Percentiles rank a stretch among this genome's conserved stretches.
Conservation (phyloP, 331 rosid species). For the Saraca asoca region DNA sequence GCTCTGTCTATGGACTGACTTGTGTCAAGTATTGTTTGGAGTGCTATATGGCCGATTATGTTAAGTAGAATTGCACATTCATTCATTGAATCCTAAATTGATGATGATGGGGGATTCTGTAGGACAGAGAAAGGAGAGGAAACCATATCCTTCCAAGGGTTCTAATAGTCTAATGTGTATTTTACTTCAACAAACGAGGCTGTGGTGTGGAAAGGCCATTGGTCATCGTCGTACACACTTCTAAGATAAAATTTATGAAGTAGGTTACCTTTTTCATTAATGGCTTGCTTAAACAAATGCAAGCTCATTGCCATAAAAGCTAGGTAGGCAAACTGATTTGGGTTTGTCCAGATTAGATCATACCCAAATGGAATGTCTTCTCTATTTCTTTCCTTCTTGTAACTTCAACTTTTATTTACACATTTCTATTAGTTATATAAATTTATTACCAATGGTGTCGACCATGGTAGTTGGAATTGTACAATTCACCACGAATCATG, state of each 20-base stretch:
- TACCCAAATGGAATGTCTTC: constrained; percentile 7
- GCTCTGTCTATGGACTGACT: constrained; percentile 12
- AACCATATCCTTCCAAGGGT: not conserved
- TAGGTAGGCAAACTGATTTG: not conserved
- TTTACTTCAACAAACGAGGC: not conserved
- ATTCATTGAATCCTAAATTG: constrained; percentile 20
- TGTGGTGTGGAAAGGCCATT: not conserved
- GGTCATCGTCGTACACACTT: constrained; percentile 5
- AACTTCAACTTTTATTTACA: not conserved
- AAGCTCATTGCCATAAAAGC: not conserved
- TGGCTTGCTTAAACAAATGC: not conserved
- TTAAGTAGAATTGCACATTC: constrained; percentile 22
- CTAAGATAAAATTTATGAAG: not conserved
- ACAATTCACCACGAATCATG: too few relatives aligned
- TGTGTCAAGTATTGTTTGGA: constrained; percentile 10
- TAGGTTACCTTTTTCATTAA: not conserved
- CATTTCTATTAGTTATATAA: constrained; percentile 29
- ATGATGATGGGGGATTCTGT: constrained; percentile 8
- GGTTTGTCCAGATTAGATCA: not conserved
- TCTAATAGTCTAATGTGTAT: not conserved
- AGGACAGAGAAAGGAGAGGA: constrained; percentile 16
- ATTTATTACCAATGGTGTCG: too few relatives aligned
- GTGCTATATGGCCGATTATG: constrained; percentile 18
- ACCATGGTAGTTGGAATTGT: too few relatives aligned
- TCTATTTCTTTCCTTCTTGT: constrained; percentile 22